Base-by-base conservation (phyloP, 2,329 filamentous ascomycete genomes). In the Pseudogymnoascus sp. region DNA sequence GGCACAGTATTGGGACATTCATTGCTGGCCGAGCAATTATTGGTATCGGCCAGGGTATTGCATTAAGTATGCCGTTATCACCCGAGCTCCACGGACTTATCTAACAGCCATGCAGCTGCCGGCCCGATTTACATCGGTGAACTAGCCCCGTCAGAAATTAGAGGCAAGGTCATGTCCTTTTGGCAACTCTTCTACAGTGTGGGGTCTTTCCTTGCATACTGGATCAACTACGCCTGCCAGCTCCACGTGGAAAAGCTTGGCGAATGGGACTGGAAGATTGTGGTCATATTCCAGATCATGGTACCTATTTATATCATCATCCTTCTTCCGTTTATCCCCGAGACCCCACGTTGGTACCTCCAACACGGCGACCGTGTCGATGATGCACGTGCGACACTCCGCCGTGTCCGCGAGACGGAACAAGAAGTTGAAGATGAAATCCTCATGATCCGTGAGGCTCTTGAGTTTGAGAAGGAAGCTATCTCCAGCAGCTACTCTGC, bases 91-190 rank as follows among this genome's bases (percentile, higher is more conserved):
- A 22, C 11, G 28, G 11, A 24, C 19, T 41, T 4, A 53, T 26
- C 69, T 64, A 60, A 61, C 33, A 61, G 43, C 61, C 4, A 19
- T 53, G 3, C 56, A 85, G 84, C 86, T 33, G 81, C 87, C 61
- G 87, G 86, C 1, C 85, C 86, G 8, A 86, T 89, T 61, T 90
- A 90, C 73, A 90, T 90, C 65, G 85, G 86, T 65, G 87, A 90
- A 72, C 76, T 89, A 56, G 80, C 85, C 0, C 86, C 87, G 0
- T 73, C 84, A 5, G 79, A 85, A 65, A 88, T 89, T 66, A 81
- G 86, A 64, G 86, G 86, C 59, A 82, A 80, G 65, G 85, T 88
- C 72, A 88, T 89, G 86, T 82, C 84, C 2, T 87, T 88, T 70
- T 88, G 86, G 86, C 86, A 88, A 72, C 80, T 86, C 69, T 87